These are phyloP conservation scores for Letharia columbiana DNA, from an alignment of 495 filamentous ascomycete species.

Conservation along the genomic window DNA sequence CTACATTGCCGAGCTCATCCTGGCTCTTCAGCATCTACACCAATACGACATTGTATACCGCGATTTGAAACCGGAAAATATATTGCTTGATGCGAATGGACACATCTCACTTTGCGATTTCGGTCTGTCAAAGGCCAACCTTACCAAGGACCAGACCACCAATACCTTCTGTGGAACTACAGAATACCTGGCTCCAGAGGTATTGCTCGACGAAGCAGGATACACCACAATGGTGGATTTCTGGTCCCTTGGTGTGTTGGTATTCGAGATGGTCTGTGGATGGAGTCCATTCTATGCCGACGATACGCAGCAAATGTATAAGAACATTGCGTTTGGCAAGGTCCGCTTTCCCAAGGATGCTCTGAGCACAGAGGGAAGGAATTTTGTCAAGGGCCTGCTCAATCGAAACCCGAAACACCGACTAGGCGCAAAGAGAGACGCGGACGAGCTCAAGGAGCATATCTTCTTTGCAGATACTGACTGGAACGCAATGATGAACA, in stretches of 20 bases:
- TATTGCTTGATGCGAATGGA: conserved; percentile 73
- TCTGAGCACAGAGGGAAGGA: conserved; percentile 83
- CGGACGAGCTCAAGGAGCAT: conserved; percentile 88
- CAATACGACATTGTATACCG: conserved; percentile 97
- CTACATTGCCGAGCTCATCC: conserved; percentile 95
- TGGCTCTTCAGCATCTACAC: conserved; percentile 91
- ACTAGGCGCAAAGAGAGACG: conserved; percentile 81
- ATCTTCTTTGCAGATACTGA: conserved; percentile 92
- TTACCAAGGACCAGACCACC: conserved; percentile 91
- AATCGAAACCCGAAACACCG: conserved; percentile 97
- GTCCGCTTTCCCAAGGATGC: conserved; percentile 94
- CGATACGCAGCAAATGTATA: conserved; percentile 99
- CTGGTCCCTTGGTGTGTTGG: conserved; percentile 94
- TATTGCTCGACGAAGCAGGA: conserved; percentile 89
- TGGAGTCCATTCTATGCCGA: conserved; percentile 99
- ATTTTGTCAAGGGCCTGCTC: conserved; percentile 94
- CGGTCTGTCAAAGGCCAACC: conserved; percentile 92
- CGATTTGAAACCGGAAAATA: conserved; percentile 81
- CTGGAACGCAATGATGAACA: conserved; percentile 77
- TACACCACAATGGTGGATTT: conserved; percentile 99
- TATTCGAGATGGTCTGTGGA: conserved; percentile 99
- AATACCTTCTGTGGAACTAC: conserved; percentile 99
- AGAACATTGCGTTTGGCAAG: conserved; percentile 98
- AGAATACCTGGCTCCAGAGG: conserved; percentile 93
- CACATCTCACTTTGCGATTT: conserved; percentile 84